Evolutionary conservation across 306 rosid genomes (phyloP).

Genomic region (Cotoneaster glaucophyllus): DNA sequence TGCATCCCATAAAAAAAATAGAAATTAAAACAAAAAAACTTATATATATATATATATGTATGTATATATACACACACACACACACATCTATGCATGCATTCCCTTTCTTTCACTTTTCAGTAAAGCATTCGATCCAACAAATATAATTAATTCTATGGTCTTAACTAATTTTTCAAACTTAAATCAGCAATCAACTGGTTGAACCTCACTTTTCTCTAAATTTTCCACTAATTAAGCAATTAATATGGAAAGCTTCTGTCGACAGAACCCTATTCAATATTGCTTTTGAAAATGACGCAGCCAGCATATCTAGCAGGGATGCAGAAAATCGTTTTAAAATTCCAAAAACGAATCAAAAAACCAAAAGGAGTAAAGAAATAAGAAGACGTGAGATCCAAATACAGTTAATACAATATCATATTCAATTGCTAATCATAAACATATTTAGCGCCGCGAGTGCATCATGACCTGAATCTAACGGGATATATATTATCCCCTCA

Average conservation of each 20-base stretch:
- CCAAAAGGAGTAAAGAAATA: not conserved
- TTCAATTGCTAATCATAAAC: constrained; percentile 9
- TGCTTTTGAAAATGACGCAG: not conserved
- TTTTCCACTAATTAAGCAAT: constrained; percentile 1
- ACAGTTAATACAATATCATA: not conserved
- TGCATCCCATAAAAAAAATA: not conserved
- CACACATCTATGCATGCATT: too few relatives aligned
- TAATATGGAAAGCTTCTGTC: constrained; percentile 2
- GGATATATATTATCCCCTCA: too few relatives aligned
- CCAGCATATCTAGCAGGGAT: not conserved
- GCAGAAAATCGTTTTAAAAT: not conserved
- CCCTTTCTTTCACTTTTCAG: too few relatives aligned
- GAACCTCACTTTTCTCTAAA: not conserved
- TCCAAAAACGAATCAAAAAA: not conserved
- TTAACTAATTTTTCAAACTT: not conserved
- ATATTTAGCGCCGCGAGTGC: constrained; percentile 30
- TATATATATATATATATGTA: too few relatives aligned
- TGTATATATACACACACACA: too few relatives aligned
- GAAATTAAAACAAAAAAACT: too few relatives aligned
- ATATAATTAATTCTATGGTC: not conserved
- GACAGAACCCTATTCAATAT: constrained; percentile 3
- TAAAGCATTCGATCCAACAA: too few relatives aligned
- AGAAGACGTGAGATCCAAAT: not conserved
- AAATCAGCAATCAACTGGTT: not conserved
- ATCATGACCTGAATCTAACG: constrained; percentile 27